A percentile compares a stretch with the other conserved stretches of the same genome.
phyloP scores from a whole-genome alignment of 2,329 filamentous ascomycete species.

The Pseudogymnoascus sp. region DNA sequence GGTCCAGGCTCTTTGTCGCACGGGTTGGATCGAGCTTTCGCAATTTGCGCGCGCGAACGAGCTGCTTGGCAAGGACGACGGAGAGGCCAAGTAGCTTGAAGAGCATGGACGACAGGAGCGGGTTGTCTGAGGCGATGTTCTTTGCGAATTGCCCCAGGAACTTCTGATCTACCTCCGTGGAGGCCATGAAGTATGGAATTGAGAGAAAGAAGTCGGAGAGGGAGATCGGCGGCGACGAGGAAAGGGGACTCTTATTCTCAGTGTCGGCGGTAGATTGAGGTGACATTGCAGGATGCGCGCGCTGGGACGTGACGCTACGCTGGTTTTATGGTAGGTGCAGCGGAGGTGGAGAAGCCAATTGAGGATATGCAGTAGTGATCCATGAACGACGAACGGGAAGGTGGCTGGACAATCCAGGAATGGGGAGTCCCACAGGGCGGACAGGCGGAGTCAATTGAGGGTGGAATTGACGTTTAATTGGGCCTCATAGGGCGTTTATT shows the following conservation, averaged over 20 bases:
- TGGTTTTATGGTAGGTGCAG: conserved; percentile 2
- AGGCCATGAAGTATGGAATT: conserved; percentile 58
- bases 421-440: neutral
- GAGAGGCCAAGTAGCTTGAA: conserved; percentile 90
- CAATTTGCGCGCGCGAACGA: conserved; percentile 73
- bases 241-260: conserved; percentile 3
- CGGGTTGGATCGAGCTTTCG: conserved; percentile 72
- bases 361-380: conserved; percentile 1
- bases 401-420: neutral
- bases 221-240: conserved; percentile 1
- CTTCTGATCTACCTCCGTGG: conserved; percentile 95
- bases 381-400: conserved; percentile 1
- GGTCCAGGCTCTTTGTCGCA: conserved; percentile 68
- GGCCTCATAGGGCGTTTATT: conserved; percentile 1
- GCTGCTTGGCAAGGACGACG: conserved; percentile 74
- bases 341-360: conserved; percentile 3
- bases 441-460: neutral
- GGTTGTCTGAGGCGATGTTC: conserved; percentile 67
- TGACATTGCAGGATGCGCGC: conserved; percentile 1
- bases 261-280: neutral
- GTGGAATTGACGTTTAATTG: neutral
- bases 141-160: conserved; percentile 85
- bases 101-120: conserved; percentile 69
- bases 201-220: neutral
- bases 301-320: conserved; percentile 3